Conservation (phyloP, 345 rosid genomes). For the Ricinus communis region DNA sequence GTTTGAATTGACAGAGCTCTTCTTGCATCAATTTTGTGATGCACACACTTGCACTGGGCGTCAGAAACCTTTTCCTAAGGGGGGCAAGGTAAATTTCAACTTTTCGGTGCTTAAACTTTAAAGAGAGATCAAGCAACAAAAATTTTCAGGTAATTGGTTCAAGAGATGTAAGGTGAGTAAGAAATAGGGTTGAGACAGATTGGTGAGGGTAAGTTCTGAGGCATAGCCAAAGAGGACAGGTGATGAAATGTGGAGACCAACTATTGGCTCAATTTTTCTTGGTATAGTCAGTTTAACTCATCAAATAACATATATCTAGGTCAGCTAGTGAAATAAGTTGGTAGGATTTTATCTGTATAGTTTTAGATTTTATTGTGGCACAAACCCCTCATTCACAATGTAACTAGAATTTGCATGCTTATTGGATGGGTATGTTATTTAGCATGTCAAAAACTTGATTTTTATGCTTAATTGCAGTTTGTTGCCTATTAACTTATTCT, state of each 20-base stretch:
- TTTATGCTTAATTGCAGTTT: background rate
- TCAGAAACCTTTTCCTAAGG: constrained; percentile 26
- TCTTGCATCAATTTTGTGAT: constrained; percentile 37
- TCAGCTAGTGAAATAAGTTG: too few relatives aligned
- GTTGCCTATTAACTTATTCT: background rate
- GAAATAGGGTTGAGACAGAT: background rate
- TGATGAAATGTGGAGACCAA: background rate
- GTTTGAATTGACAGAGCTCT: constrained; percentile 19
- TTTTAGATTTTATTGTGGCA: background rate
- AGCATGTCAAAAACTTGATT: background rate
- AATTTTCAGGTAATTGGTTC: background rate
- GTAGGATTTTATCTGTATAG: background rate
- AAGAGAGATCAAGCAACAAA: background rate
- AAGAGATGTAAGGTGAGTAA: background rate
- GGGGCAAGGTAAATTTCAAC: constrained; percentile 38
- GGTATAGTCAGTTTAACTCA: too few relatives aligned
- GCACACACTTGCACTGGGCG: constrained; percentile 30
- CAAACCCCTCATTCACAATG: background rate
- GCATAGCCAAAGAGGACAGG: background rate
- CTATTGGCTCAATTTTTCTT: background rate
- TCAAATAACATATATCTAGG: too few relatives aligned
- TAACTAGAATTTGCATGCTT: background rate
- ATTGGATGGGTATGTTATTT: background rate
- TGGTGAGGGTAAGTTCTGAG: background rate
- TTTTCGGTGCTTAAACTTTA: too few relatives aligned